Evolutionary conservation across 495 filamentous ascomycete species (phyloP).

Genomic region (Aspergillus hancockii): DNA sequence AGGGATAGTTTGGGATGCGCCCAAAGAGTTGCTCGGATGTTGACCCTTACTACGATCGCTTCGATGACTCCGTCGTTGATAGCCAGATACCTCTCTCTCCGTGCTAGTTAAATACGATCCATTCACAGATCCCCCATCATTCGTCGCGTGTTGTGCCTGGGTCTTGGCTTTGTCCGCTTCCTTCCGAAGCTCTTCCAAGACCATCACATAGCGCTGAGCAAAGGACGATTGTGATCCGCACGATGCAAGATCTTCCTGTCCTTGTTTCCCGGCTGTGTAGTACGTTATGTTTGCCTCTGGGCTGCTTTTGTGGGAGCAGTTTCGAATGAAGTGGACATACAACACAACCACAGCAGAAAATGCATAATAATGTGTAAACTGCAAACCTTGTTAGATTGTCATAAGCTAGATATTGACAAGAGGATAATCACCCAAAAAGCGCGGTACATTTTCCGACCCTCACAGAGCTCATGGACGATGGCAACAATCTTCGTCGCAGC

Average conservation of each 20-base stretch:
- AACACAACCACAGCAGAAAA: conserved; percentile 29
- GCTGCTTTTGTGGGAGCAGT: conserved; percentile 1
- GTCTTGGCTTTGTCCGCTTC: conserved; percentile 31
- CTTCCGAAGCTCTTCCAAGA: conserved; percentile 44
- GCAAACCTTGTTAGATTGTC: background rate
- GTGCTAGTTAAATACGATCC: background rate
- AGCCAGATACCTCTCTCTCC: background rate
- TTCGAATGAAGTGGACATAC: conserved; percentile 26
- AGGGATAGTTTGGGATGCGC: background rate
- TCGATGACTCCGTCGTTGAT: background rate
- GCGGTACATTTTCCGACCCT: conserved; percentile 21
- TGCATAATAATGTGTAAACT: conserved; percentile 32
- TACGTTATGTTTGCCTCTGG: conserved; percentile 3
- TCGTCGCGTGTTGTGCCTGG: background rate
- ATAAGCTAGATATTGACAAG: background rate
- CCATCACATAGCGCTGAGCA: conserved; percentile 35
- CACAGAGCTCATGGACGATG: conserved; percentile 23
- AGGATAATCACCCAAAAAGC: conserved; percentile 23
- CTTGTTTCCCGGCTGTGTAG: conserved; percentile 21
- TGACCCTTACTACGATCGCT: background rate
- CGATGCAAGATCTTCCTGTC: conserved; percentile 22
- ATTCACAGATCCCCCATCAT: background rate
- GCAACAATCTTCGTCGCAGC: conserved; percentile 22
- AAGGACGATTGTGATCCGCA: conserved; percentile 24
- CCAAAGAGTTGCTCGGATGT: background rate